Base-by-base conservation (phyloP, 257 asterid species). In the Solanum gracilifrons region DNA sequence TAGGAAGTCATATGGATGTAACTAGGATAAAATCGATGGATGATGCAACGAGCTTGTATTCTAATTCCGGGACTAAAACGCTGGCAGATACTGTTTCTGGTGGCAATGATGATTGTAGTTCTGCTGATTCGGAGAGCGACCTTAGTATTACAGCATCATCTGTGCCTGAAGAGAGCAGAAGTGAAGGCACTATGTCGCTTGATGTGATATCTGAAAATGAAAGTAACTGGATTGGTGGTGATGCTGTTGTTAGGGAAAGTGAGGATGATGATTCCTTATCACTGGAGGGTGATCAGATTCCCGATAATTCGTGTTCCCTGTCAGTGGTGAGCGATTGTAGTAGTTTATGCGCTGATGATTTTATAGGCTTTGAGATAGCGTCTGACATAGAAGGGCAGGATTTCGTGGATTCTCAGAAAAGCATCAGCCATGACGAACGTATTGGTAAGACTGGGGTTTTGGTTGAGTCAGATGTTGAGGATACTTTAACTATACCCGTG, bases 301-400 rank as follows among this genome's bases (percentile, higher is more conserved):
- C 89, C 27, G 98, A 93, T 71, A 89, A 87, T 72, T 92, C 91
- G 2, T 91, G 98, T 90, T 95, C 98, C 29, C 85, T 94, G 85
- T 95, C 98, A 5, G 93, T 94, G 86, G 93, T 92, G 87, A 97
- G 99, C 73, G 99, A 97, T 88, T 89, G 94, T 43, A 97, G 98
- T 89, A 97, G 98, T 84, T 76, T 97, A 76, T 97, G 96, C 71
- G 97, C 95, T 79, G 99, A 97, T 75, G 99, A 96, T 84, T 90
- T 94, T 55, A 83, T 95, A 71, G 90, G 87, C 43, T 92, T 86
- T 27, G 98, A 95, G 84, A 80, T 88, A 37, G 89, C 25, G 32
- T 86, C 90, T 51, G 98, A 92, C 88, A 58, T 87, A 7, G 95
- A 93, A 71, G 74, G 79, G 75, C 69, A 90, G 1, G 80, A 85